Percentiles rank a stretch among this genome's conserved stretches.
Conservation (phyloP, 73 alveolate species). For the Tetrahymena malaccensis region DNA sequence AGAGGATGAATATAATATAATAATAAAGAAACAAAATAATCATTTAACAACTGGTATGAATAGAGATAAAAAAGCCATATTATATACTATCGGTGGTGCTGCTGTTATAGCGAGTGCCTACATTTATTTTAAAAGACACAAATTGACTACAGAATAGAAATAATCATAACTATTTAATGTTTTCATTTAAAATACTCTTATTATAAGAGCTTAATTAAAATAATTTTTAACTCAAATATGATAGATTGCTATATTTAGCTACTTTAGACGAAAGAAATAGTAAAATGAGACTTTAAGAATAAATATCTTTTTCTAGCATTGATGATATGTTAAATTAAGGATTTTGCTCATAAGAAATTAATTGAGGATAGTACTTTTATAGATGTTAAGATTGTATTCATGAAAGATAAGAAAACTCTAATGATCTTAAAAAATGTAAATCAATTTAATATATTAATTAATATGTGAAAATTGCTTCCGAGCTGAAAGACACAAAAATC, state of each 20-base stretch:
- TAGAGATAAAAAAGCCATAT: background rate
- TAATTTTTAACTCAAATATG: background rate
- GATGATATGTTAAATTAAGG: background rate
- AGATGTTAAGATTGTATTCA: background rate
- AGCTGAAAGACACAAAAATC: background rate
- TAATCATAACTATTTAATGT: background rate
- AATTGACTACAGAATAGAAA: background rate
- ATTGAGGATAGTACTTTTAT: background rate
- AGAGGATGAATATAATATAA: too few species aligned
- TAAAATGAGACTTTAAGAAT: background rate
- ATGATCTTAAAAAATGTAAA: too few species aligned
- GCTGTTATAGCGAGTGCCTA: background rate
- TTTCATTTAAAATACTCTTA: background rate
- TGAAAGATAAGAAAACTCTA: background rate
- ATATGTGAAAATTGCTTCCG: background rate
- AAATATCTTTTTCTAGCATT: too few species aligned
- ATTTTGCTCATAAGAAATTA: background rate
- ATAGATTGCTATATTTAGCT: background rate
- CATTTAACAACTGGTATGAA: background rate
- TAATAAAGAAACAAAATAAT: too few species aligned
- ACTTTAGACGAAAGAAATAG: background rate
- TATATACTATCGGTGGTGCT: background rate
- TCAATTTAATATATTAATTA: too few species aligned
- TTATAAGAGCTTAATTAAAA: too few species aligned
- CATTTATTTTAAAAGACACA: background rate